Conservation (phyloP, 768 basidiomycete species). For the Suillus tomentosus region DNA sequence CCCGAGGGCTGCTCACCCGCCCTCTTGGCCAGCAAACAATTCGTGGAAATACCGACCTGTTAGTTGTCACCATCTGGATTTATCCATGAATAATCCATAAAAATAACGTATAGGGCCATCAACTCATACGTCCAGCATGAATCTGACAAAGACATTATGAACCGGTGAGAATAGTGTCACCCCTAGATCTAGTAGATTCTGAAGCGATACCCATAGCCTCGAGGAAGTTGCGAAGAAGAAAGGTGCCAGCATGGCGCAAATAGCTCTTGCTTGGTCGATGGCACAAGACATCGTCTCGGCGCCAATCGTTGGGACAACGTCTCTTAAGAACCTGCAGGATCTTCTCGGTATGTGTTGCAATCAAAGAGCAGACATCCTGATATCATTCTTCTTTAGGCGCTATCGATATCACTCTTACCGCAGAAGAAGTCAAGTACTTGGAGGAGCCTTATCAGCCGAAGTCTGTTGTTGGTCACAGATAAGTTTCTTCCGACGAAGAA, state of each 20-base stretch:
- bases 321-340: slow-evolving; percentile 52
- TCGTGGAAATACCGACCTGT: slow-evolving; percentile 40
- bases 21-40: slow-evolving; percentile 41
- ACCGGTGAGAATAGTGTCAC: slow-evolving; percentile 33
- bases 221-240: slow-evolving; percentile 56
- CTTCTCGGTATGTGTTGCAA: slow-evolving; percentile 41
- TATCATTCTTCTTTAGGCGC: slow-evolving; percentile 32
- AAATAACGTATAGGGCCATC: slow-evolving; percentile 17
- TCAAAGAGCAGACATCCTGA: not conserved
- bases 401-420: slow-evolving; percentile 49
- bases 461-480: slow-evolving; percentile 46
- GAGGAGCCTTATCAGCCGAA: slow-evolving; percentile 54
- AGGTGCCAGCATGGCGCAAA: slow-evolving; percentile 56
- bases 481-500: slow-evolving; percentile 8
- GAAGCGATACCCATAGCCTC: slow-evolving; percentile 38
- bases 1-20: slow-evolving; percentile 50
- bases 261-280: slow-evolving; percentile 55
- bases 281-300: slow-evolving; percentile 52
- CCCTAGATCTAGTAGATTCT: slow-evolving; percentile 12
- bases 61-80: slow-evolving; percentile 7
- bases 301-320: slow-evolving; percentile 60
- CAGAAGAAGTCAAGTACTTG: slow-evolving; percentile 58
- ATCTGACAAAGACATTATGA: slow-evolving; percentile 40
- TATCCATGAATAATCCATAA: not conserved
- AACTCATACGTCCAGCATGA: slow-evolving; percentile 24